Conservation (phyloP, 768 basidiomycete species). For the Russula vinacea region DNA sequence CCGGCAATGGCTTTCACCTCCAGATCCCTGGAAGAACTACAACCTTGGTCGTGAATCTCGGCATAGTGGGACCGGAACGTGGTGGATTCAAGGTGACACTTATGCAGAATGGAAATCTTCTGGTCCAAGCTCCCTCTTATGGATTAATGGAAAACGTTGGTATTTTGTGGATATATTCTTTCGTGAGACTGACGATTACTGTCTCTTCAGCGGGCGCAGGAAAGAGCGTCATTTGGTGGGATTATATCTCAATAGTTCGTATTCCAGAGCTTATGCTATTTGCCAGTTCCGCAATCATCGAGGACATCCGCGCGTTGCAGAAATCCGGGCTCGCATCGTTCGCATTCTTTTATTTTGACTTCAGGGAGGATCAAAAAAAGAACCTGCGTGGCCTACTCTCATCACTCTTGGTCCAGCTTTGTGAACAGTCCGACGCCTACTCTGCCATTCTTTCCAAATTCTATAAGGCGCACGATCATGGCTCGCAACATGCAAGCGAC, state of each 20-base stretch:
- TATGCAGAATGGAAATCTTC: constrained; percentile 3
- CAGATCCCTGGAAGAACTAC: constrained; percentile 10
- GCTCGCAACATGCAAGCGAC: constrained; percentile 1
- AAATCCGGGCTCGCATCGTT: too few relatives aligned
- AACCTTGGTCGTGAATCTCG: background rate
- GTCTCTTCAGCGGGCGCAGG: constrained; percentile 4
- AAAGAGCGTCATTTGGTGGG: constrained; percentile 10
- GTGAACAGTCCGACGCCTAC: background rate
- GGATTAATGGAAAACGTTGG: constrained; percentile 16
- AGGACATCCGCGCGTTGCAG: too few relatives aligned
- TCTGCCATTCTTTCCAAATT: background rate
- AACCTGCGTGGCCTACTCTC: background rate
- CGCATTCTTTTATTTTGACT: constrained; percentile 15
- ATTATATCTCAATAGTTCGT: background rate
- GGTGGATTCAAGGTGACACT: background rate
- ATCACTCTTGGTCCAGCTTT: constrained; percentile 7
- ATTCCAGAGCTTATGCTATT: background rate
- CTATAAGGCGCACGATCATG: background rate
- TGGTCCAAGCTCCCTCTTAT: constrained; percentile 2
- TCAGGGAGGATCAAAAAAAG: constrained; percentile 8
- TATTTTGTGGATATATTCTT: background rate
- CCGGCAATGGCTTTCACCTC: constrained; percentile 8
- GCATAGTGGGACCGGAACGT: background rate
- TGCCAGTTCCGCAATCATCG: constrained; percentile 2
- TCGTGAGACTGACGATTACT: background rate